phyloP scores from a whole-genome alignment of 2,329 filamentous ascomycete genomes.

The Colletotrichum theobromicola region DNA sequence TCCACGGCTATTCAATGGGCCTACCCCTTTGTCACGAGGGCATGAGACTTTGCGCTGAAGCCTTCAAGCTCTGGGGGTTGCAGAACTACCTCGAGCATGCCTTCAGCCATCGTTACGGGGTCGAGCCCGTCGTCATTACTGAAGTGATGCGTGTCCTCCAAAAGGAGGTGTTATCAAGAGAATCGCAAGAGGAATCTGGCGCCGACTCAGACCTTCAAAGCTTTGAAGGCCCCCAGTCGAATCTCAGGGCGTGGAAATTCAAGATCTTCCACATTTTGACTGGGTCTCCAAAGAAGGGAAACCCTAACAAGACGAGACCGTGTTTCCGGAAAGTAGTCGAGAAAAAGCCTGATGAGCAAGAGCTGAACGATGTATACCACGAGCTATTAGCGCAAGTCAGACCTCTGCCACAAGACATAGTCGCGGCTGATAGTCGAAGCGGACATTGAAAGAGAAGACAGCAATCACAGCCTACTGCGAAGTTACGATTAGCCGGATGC shows the following conservation, averaged over 20 bases:
- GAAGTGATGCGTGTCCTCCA: background rate
- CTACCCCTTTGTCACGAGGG: conserved; percentile 32
- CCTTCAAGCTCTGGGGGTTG: conserved; percentile 1
- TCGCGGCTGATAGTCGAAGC: background rate
- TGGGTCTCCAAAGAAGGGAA: background rate
- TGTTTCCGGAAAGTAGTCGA: background rate
- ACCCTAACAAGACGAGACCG: background rate
- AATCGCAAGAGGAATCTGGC: background rate
- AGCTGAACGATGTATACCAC: background rate
- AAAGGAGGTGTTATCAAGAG: background rate
- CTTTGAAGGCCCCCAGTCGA: background rate
- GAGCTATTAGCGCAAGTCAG: background rate
- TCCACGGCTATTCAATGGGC: conserved; percentile 27
- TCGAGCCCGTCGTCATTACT: background rate
- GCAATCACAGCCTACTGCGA: background rate
- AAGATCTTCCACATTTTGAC: background rate
- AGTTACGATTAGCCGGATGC: background rate
- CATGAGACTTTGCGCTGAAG: conserved; percentile 33
- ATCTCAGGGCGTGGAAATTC: background rate
- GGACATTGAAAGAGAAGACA: background rate
- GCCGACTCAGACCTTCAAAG: background rate
- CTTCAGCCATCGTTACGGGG: background rate
- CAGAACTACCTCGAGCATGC: conserved; percentile 8
- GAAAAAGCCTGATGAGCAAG: background rate
- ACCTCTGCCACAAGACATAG: background rate